Conservation (phyloP, 352 stramenopile genomes). For the Phytopythium sindhum region DNA sequence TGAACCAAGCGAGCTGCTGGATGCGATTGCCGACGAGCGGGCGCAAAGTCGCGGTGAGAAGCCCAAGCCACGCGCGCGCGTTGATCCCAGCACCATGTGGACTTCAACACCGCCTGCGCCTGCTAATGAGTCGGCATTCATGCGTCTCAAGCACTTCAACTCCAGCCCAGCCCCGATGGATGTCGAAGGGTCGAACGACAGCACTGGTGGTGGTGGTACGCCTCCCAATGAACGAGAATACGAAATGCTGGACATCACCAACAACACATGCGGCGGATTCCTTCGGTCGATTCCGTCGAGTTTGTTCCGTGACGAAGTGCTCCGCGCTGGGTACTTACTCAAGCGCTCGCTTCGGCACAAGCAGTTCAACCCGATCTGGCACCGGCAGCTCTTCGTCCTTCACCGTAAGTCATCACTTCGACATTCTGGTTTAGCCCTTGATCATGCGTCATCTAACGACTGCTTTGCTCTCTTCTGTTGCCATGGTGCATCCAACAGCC, state of each 20-base stretch:
- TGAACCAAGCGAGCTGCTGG: slow-evolving; percentile 26
- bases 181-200: background rate
- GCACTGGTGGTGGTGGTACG: background rate
- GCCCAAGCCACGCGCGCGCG: background rate
- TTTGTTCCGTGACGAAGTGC: slow-evolving; percentile 61
- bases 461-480: background rate
- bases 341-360: slow-evolving; percentile 88
- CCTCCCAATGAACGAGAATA: background rate
- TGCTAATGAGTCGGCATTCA: background rate
- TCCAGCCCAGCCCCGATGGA: slow-evolving; percentile 10
- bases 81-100: background rate
- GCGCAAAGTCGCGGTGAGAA: slow-evolving; percentile 3
- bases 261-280: slow-evolving; percentile 23
- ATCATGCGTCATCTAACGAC: slow-evolving; percentile 2
- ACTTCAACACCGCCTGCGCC: slow-evolving; percentile 1
- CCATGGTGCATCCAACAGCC: slow-evolving; percentile 14
- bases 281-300: slow-evolving; percentile 29
- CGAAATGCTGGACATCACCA: slow-evolving; percentile 7
- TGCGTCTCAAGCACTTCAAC: slow-evolving; percentile 14
- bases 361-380: slow-evolving; percentile 81
- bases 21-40: slow-evolving; percentile 17
- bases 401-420: slow-evolving; percentile 26
- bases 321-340: slow-evolving; percentile 72
- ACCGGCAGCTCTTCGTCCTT: slow-evolving; percentile 70
- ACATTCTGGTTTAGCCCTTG: slow-evolving; percentile 1